phyloP scores from a whole-genome alignment of 768 basidiomycete species.

The Boletellus sp. region DNA sequence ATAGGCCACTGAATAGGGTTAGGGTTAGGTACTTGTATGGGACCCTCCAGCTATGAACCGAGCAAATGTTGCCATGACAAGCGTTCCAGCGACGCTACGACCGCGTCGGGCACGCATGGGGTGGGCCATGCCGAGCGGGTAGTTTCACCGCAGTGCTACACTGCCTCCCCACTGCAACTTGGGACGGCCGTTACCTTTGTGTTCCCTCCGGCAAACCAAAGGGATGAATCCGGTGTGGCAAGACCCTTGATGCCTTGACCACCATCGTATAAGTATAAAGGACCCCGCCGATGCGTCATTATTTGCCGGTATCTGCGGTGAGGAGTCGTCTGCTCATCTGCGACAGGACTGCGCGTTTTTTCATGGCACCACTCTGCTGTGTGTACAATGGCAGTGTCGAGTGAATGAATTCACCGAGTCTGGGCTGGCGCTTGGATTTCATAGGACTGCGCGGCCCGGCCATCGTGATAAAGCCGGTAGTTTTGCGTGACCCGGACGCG shows the following conservation, averaged over 20 bases:
- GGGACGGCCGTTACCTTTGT: not conserved
- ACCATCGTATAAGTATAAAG: too few species aligned
- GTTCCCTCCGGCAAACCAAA: not conserved
- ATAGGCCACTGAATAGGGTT: constrained; percentile 7
- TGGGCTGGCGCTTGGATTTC: too few species aligned
- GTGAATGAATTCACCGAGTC: too few species aligned
- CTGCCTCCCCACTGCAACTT: constrained; percentile 3
- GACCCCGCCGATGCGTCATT: too few species aligned
- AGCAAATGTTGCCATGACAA: constrained; percentile 13
- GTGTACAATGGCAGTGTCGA: too few species aligned
- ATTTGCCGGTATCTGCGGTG: constrained; percentile 6
- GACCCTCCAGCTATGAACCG: too few species aligned
- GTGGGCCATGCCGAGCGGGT: not conserved
- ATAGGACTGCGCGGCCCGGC: too few species aligned
- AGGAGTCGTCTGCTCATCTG: too few species aligned
- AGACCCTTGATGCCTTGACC: constrained; percentile 11
- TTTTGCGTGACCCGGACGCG: too few species aligned
- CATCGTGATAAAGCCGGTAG: too few species aligned
- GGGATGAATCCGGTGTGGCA: not conserved
- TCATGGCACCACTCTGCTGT: too few species aligned
- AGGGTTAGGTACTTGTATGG: constrained; percentile 16
- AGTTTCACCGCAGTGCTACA: constrained; percentile 1
- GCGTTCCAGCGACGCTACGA: not conserved
- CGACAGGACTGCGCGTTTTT: too few species aligned
- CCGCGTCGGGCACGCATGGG: not conserved